phyloP scores from a whole-genome alignment of 1,284 basidiomycete species.

The Testicularia cyperi region DNA sequence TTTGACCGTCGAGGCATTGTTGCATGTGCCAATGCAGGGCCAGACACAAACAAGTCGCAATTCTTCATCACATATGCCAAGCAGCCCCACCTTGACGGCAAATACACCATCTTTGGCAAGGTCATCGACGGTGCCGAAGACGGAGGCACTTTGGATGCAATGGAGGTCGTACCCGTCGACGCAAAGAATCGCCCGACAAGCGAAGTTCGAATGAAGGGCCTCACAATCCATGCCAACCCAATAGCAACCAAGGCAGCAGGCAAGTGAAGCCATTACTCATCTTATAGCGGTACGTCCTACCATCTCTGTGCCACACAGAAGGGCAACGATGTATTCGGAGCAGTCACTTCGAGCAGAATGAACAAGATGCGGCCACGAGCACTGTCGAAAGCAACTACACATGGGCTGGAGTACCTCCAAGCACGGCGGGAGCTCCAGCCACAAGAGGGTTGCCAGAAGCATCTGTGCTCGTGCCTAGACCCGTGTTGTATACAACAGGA shows the following conservation, averaged over 20 bases:
- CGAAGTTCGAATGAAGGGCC: constrained; percentile 78
- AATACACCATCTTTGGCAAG: constrained; percentile 56
- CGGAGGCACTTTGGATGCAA: constrained; percentile 41
- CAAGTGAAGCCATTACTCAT: constrained; percentile 3
- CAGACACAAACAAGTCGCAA: constrained; percentile 55
- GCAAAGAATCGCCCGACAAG: constrained; percentile 82
- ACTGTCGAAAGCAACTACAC: too few relatives aligned
- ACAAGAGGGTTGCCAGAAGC: too few relatives aligned
- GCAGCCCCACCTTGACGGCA: constrained; percentile 53
- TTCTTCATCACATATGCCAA: constrained; percentile 58
- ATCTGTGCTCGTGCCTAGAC: too few relatives aligned
- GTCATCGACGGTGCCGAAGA: constrained; percentile 55
- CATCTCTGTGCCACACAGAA: too few relatives aligned
- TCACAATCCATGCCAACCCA: constrained; percentile 94
- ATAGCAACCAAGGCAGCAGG: constrained; percentile 68
- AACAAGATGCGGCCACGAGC: too few relatives aligned
- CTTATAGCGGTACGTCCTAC: too few relatives aligned
- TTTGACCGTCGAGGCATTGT: constrained; percentile 54
- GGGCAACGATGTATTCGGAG: too few relatives aligned
- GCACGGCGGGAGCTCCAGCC: too few relatives aligned
- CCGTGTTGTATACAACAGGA: too few relatives aligned
- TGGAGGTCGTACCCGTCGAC: constrained; percentile 82
- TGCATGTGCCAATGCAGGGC: constrained; percentile 58
- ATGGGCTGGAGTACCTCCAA: too few relatives aligned
- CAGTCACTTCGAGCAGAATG: too few relatives aligned